Conservation (phyloP, 805 yeast genomes). For the Candida parachauliodes region DNA sequence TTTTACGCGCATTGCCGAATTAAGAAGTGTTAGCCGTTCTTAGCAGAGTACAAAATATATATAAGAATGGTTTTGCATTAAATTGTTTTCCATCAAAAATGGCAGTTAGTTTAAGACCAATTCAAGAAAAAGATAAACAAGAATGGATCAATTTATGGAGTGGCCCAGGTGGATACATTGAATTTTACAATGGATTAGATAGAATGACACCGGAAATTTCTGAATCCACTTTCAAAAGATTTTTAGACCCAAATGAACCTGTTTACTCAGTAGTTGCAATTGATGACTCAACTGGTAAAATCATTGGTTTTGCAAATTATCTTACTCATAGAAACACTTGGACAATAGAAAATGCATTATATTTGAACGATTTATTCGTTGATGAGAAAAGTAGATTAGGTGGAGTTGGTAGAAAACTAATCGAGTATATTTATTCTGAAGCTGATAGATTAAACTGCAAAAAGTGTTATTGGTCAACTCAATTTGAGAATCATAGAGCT, state of each 20-base stretch:
- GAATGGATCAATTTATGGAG: conserved; percentile 45
- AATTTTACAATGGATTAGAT: conserved; percentile 38
- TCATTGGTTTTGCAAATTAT: conserved; percentile 50
- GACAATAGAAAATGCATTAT: conserved; percentile 42
- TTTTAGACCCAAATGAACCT: conserved; percentile 42
- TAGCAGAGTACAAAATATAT: neutral
- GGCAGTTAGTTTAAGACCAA: conserved; percentile 28
- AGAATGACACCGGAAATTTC: conserved; percentile 16
- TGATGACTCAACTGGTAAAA: conserved; percentile 24
- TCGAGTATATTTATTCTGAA: conserved; percentile 45
- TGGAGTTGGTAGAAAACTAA: conserved; percentile 49
- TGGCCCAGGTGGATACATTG: conserved; percentile 36
- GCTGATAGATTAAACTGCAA: conserved; percentile 41
- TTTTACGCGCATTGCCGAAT: too few species aligned
- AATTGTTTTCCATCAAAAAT: too few species aligned
- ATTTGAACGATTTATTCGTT: conserved; percentile 53
- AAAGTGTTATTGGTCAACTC: conserved; percentile 53
- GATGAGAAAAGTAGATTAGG: conserved; percentile 31
- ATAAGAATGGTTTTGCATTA: neutral
- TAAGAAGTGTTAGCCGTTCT: too few species aligned
- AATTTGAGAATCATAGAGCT: conserved; percentile 51
- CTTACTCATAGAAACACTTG: conserved; percentile 50
- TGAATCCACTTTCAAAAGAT: conserved; percentile 39
- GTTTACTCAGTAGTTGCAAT: conserved; percentile 50
- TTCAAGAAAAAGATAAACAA: conserved; percentile 38